phyloP scores from a whole-genome alignment of 371 early-diverging fungal genomes.

The Saksenaea vasiformis region DNA sequence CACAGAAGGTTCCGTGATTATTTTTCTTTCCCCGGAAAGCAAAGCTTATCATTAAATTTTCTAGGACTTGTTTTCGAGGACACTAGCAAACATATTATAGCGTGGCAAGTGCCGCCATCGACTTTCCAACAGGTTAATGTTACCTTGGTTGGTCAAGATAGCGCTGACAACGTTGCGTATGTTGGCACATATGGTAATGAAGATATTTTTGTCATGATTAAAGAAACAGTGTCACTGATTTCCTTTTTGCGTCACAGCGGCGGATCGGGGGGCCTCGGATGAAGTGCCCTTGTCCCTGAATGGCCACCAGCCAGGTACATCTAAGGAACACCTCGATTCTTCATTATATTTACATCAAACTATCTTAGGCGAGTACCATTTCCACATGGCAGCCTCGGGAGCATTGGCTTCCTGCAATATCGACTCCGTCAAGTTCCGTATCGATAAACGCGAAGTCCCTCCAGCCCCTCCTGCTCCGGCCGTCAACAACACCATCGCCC shows the following conservation, averaged over 20 bases:
- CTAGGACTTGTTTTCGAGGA: conserved; percentile 39
- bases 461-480: neutral
- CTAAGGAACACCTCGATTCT: neutral
- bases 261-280: conserved; percentile 27
- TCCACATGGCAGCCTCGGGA: conserved; percentile 24
- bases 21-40: neutral
- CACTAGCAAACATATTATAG: conserved; percentile 33
- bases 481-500: neutral
- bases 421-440: conserved; percentile 28
- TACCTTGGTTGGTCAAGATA: conserved; percentile 24
- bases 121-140: conserved; percentile 32
- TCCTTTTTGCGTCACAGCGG: conserved; percentile 25
- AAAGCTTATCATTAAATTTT: neutral
- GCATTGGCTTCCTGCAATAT: conserved; percentile 18
- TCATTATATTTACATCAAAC: neutral
- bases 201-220: neutral
- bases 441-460: conserved; percentile 8
- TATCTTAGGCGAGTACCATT: conserved; percentile 32
- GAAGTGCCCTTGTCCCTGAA: conserved; percentile 31
- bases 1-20: conserved; percentile 14
- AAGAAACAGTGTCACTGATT: conserved; percentile 3
- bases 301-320: conserved; percentile 25
- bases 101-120: conserved; percentile 33
- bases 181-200: conserved; percentile 40
- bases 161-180: conserved; percentile 10